Percentiles rank a stretch among this genome's conserved stretches.
phyloP scores from a whole-genome alignment of 2,329 filamentous ascomycete genomes.

The Cordyceps javanica region DNA sequence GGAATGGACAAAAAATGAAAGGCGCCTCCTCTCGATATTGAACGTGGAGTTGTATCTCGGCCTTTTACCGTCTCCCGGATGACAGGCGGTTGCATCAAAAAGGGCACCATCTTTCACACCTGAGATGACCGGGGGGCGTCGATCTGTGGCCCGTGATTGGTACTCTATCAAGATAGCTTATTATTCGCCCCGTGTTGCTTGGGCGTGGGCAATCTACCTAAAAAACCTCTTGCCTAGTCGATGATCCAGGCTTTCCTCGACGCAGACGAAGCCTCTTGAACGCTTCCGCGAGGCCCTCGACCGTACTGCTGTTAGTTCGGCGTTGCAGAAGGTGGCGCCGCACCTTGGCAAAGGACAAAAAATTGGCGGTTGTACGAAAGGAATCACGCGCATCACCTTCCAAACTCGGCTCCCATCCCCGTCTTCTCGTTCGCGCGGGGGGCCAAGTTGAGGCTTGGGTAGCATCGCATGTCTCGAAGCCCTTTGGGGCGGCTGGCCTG shows the following conservation, averaged over 20 bases:
- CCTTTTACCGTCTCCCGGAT: neutral
- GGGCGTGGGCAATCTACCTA: too few species aligned
- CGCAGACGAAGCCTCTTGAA: neutral
- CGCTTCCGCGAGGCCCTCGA: neutral
- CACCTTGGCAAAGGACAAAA: neutral
- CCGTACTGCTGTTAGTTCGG: neutral
- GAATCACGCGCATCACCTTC: neutral
- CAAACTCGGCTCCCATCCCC: neutral
- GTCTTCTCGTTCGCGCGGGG: neutral
- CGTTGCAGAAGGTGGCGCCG: neutral
- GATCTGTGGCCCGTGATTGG: neutral
- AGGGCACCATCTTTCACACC: neutral
- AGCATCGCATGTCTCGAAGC: neutral
- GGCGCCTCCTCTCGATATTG: neutral
- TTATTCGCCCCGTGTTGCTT: too few species aligned
- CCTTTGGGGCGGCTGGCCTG: neutral
- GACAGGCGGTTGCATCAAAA: neutral
- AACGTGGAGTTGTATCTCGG: neutral
- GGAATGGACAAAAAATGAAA: neutral
- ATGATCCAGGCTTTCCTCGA: neutral
- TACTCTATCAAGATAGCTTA: neutral
- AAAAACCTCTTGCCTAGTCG: too few species aligned
- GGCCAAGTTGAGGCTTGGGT: neutral
- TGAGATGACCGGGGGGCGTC: neutral
- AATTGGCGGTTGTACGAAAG: neutral